Conservation (phyloP, 495 filamentous ascomycete species). For the Neohortaea acidophila region DNA sequence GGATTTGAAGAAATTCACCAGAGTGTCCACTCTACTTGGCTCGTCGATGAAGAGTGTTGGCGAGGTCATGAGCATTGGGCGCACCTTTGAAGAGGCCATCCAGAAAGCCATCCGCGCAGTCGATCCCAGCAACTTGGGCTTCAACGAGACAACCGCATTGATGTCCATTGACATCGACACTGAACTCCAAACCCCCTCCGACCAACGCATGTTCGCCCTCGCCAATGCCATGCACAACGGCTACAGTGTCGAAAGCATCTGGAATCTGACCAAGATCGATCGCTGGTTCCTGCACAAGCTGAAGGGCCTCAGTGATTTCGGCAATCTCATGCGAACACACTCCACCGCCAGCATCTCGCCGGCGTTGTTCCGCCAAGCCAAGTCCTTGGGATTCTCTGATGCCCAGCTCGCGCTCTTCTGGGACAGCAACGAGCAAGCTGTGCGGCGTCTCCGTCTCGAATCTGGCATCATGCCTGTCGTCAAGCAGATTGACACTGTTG, state of each 20-base stretch:
- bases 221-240: conserved; percentile 93
- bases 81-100: conserved; percentile 95
- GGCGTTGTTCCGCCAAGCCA: conserved; percentile 59
- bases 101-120: conserved; percentile 94
- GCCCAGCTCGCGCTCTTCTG: conserved; percentile 86
- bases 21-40: conserved; percentile 83
- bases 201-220: conserved; percentile 93
- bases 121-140: conserved; percentile 88
- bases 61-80: conserved; percentile 95
- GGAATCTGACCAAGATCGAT: conserved; percentile 94
- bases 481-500: conserved; percentile 97
- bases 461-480: conserved; percentile 74
- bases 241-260: conserved; percentile 89
- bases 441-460: conserved; percentile 67
- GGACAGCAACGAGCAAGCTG: conserved; percentile 79
- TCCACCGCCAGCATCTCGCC: conserved; percentile 51
- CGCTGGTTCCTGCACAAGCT: conserved; percentile 91
- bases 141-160: conserved; percentile 78
- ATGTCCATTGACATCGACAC: conserved; percentile 95
- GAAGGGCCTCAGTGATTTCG: conserved; percentile 80
- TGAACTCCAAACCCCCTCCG: conserved; percentile 91
- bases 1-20: conserved; percentile 97
- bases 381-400: conserved; percentile 88
- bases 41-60: conserved; percentile 99
- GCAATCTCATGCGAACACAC: conserved; percentile 54